These are phyloP conservation scores for Penicillium paradoxum DNA, from an alignment of 495 filamentous ascomycete species.

Conservation along the genomic window DNA sequence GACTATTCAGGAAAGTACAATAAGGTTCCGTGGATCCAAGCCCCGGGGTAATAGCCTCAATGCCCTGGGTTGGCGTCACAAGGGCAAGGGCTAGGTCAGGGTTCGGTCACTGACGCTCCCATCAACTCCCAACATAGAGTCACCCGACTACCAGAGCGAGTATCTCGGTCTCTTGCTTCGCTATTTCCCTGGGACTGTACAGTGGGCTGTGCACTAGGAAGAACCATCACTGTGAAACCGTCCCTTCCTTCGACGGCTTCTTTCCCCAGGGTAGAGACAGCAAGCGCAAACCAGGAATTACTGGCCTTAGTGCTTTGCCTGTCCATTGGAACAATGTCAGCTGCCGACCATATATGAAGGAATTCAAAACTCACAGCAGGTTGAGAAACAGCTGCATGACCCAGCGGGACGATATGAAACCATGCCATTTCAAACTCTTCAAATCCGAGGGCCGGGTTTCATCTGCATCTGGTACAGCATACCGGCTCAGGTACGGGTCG, in stretches of 20 bases:
- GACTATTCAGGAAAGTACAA: not conserved
- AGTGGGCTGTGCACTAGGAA: constrained; percentile 5
- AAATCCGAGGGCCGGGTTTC: constrained; percentile 20
- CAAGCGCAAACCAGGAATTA: constrained; percentile 38
- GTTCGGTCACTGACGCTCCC: constrained; percentile 1
- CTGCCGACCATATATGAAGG: not conserved
- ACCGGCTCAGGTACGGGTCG: constrained; percentile 79
- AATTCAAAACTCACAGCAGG: constrained; percentile 34
- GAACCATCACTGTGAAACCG: constrained; percentile 41
- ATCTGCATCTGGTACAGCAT: constrained; percentile 54
- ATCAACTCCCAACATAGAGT: not conserved
- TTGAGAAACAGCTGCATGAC: constrained; percentile 33
- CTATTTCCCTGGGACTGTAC: not conserved
- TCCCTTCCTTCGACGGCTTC: constrained; percentile 39
- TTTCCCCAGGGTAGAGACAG: constrained; percentile 31
- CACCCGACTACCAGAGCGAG: not conserved
- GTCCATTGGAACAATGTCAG: constrained; percentile 10
- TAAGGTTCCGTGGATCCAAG: not conserved
- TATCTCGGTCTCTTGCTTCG: not conserved
- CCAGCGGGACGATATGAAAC: constrained; percentile 41
- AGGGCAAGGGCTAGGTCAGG: not conserved
- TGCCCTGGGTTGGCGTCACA: not conserved
- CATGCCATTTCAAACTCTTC: constrained; percentile 45
- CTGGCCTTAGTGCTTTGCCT: not conserved
- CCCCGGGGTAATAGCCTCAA: not conserved